Evolutionary conservation across 192 early-diverging fungal genomes (phyloP).

Genomic region (Entomortierella lignicola): DNA sequence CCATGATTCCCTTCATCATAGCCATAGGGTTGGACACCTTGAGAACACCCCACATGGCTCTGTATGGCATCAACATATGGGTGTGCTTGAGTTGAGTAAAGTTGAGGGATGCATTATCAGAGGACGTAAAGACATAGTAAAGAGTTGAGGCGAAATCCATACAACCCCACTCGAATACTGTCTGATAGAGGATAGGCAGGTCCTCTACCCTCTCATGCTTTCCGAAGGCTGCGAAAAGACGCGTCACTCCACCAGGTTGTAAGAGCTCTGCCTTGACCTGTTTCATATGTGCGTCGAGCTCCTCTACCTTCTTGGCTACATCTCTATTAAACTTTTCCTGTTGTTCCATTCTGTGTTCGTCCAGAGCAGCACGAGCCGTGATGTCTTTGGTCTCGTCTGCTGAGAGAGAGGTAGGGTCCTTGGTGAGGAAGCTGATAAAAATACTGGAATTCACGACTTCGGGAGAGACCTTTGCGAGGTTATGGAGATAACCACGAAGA

Average conservation of each 20-base stretch:
- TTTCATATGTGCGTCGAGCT: constrained; percentile 60
- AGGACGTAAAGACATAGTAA: constrained; percentile 64
- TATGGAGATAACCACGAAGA: constrained; percentile 57
- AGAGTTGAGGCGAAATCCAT: constrained; percentile 69
- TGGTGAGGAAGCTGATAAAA: constrained; percentile 57
- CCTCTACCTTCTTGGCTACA: constrained; percentile 56
- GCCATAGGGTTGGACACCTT: constrained; percentile 67
- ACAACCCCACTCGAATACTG: constrained; percentile 65
- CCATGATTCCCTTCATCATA: constrained; percentile 66
- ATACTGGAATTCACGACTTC: constrained; percentile 36
- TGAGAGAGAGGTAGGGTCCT: constrained; percentile 48
- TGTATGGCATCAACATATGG: constrained; percentile 64
- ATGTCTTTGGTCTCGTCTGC: constrained; percentile 51
- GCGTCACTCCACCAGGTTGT: constrained; percentile 45
- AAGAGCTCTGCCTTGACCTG: constrained; percentile 60
- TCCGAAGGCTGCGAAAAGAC: constrained; percentile 31
- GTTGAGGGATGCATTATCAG: constrained; percentile 60
- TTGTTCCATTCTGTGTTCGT: constrained; percentile 54
- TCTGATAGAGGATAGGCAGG: constrained; percentile 56
- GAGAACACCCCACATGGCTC: constrained; percentile 59
- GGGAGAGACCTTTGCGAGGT: constrained; percentile 36
- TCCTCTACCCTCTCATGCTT: constrained; percentile 48
- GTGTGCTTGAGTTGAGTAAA: constrained; percentile 65
- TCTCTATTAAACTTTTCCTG: constrained; percentile 57
- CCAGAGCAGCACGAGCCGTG: constrained; percentile 48